Percentiles rank a stretch among this genome's conserved stretches.
These are phyloP conservation scores for Podospora anserina DNA, from an alignment of 495 filamentous ascomycete species.

Conservation along the genomic window DNA sequence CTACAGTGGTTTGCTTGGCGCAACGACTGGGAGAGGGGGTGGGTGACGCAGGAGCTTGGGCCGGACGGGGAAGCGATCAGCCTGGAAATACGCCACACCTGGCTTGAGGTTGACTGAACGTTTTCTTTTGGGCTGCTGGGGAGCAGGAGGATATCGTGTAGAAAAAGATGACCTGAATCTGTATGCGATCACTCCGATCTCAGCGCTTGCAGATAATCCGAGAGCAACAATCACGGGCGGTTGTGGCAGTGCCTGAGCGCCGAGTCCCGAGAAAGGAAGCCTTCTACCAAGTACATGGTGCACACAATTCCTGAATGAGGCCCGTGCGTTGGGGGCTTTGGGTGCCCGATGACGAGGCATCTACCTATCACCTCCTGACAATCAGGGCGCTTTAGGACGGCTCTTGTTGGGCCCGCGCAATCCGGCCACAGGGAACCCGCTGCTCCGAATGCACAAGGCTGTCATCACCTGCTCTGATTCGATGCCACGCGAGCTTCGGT, in stretches of 20 bases:
- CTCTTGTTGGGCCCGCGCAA: not conserved
- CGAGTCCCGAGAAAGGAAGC: not conserved
- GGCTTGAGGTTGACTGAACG: not conserved
- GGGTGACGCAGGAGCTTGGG: slow-evolving; percentile 31
- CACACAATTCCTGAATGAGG: too few relatives aligned
- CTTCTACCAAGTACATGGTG: not conserved
- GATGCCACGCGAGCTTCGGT: slow-evolving; percentile 13
- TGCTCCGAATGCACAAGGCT: slow-evolving; percentile 1
- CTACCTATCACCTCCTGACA: not conserved
- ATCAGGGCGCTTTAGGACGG: not conserved
- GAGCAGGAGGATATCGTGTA: too few relatives aligned
- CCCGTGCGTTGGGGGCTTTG: too few relatives aligned
- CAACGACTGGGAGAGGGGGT: slow-evolving; percentile 10
- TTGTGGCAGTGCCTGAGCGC: slow-evolving; percentile 7
- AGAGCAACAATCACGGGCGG: not conserved
- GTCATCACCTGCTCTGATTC: slow-evolving; percentile 12
- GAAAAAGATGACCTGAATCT: too few relatives aligned
- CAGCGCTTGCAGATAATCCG: too few relatives aligned
- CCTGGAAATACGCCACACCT: slow-evolving; percentile 13
- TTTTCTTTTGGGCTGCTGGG: too few relatives aligned
- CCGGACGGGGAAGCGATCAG: slow-evolving; percentile 28
- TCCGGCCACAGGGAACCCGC: slow-evolving; percentile 11
- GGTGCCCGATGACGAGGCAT: too few relatives aligned
- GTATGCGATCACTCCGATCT: too few relatives aligned
- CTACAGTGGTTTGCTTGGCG: slow-evolving; percentile 15